Evolutionary conservation across 2,329 filamentous ascomycete species (phyloP).

Genomic region (Apiospora malaysiana): DNA sequence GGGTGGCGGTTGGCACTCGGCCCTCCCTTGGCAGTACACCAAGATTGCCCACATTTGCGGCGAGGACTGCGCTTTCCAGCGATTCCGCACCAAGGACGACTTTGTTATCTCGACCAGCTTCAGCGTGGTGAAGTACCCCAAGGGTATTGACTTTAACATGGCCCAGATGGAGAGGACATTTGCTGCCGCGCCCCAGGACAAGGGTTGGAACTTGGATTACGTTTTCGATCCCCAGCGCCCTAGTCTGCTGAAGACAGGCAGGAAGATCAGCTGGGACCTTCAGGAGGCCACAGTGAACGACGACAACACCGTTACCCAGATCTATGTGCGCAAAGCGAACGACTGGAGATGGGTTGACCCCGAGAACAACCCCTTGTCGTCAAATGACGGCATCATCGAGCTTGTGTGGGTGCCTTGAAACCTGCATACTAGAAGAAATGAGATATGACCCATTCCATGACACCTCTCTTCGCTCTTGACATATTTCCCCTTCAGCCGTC

Average conservation of each 20-base stretch:
- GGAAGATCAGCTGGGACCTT: conserved; percentile 61
- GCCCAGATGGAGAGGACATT: conserved; percentile 60
- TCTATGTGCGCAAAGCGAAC: conserved; percentile 58
- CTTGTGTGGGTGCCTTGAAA: conserved; percentile 58
- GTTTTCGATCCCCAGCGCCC: conserved; percentile 56
- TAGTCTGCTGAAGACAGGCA: conserved; percentile 53
- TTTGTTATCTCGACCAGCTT: conserved; percentile 65
- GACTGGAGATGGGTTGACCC: conserved; percentile 59
- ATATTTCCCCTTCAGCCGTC: not conserved
- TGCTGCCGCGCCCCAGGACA: conserved; percentile 52
- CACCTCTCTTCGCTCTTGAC: conserved; percentile 19
- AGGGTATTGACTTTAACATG: conserved; percentile 55
- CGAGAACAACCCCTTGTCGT: conserved; percentile 55
- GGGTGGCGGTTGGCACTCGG: conserved; percentile 61
- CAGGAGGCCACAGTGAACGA: conserved; percentile 53
- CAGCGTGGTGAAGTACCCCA: conserved; percentile 63
- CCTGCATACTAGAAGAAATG: conserved; percentile 23
- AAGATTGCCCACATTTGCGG: conserved; percentile 65
- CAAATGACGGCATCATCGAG: conserved; percentile 61
- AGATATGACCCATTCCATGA: conserved; percentile 29
- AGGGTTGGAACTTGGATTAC: conserved; percentile 58
- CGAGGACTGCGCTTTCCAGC: conserved; percentile 63
- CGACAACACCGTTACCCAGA: conserved; percentile 58
- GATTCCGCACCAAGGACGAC: conserved; percentile 60
- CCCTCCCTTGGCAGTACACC: conserved; percentile 60